Conservation (phyloP, 176 grass and related monocot species). For the Aegilops sharonensis region DNA sequence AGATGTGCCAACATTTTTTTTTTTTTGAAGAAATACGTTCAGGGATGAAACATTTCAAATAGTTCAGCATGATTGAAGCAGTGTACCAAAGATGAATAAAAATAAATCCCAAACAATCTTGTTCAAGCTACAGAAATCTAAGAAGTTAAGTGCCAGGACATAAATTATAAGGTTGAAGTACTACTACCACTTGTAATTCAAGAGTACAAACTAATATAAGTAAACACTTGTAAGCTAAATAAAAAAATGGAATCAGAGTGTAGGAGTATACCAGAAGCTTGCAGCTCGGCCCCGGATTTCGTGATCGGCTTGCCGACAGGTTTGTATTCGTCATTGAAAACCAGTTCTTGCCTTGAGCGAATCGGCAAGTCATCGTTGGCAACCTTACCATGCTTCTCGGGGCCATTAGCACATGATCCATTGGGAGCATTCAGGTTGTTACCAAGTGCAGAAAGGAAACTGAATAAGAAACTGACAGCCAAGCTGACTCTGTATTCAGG, state of each 20-base stretch:
- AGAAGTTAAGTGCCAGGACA: neutral
- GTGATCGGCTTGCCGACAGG: slow-evolving; percentile 70
- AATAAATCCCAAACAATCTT: neutral
- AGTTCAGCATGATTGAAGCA: slow-evolving; percentile 6
- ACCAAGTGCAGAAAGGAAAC: slow-evolving; percentile 61
- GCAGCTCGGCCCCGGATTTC: slow-evolving; percentile 70
- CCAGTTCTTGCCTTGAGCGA: slow-evolving; percentile 57
- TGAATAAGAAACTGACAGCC: slow-evolving; percentile 70
- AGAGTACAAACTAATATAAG: neutral
- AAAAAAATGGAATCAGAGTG: neutral
- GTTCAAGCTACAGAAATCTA: neutral
- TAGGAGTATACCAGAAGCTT: slow-evolving; percentile 76
- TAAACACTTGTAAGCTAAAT: neutral
- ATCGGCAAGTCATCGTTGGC: slow-evolving; percentile 36
- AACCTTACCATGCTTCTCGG: neutral
- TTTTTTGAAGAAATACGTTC: neutral
- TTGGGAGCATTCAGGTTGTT: slow-evolving; percentile 9
- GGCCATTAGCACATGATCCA: slow-evolving; percentile 19
- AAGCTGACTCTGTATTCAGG: slow-evolving; percentile 68
- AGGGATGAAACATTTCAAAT: neutral
- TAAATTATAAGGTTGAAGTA: neutral
- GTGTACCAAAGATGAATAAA: neutral
- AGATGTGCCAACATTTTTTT: neutral
- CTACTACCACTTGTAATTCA: neutral
- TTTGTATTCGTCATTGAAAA: slow-evolving; percentile 62